Evolutionary conservation across 371 early-diverging fungal genomes (phyloP), one percentile per base, ranked within the genome.

Genomic region (Lichtheimia ramosa): DNA sequence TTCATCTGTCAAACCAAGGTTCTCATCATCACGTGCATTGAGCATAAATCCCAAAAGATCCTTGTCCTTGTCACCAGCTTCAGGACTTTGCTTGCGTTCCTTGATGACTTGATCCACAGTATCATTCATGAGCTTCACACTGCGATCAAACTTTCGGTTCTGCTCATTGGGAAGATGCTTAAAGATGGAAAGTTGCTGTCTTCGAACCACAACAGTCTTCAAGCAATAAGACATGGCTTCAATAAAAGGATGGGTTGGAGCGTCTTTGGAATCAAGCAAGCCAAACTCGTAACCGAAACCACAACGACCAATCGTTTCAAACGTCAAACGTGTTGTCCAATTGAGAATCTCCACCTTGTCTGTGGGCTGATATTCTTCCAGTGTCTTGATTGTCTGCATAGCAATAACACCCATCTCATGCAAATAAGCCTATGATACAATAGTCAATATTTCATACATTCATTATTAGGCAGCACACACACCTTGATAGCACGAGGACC

Each of bases 31-130:
- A 7, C 70, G 64, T 3, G 79, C 83, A 39, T 73, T 83, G 58
- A 86, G 56, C 87, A 86, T 86, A 51, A 69, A 84, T 39, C 77
- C 84, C 46, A 84, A 62, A 23, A 86, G 60, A 62, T 86, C 84
- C 51, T 71, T 75, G 23, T 71, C 64, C 41, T 43, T 69, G 28
- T 77, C 61, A 5, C 58, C 65, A n/a, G 81, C 73, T 53, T 80
- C 72, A 27, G 68, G 64, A 14, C 74, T 59, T 3, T 48, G 18
- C 53, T 70, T 70, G 18, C 77, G 68, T 42, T 77, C 77, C 7
- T 27, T 43, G 28, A 81, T 68, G 0, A 82, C 77, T 27, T 63
- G 43, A 10, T 73, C 72, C 0, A 81, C 77, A 7, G 64, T 75
- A 13, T 62, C 62, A 41, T 69, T 72, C 75, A 84, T 84, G 15